A percentile compares a stretch with the other conserved stretches of the same genome.
phyloP scores from a whole-genome alignment of 2,329 filamentous ascomycete species.

The Cercospora canescens region DNA sequence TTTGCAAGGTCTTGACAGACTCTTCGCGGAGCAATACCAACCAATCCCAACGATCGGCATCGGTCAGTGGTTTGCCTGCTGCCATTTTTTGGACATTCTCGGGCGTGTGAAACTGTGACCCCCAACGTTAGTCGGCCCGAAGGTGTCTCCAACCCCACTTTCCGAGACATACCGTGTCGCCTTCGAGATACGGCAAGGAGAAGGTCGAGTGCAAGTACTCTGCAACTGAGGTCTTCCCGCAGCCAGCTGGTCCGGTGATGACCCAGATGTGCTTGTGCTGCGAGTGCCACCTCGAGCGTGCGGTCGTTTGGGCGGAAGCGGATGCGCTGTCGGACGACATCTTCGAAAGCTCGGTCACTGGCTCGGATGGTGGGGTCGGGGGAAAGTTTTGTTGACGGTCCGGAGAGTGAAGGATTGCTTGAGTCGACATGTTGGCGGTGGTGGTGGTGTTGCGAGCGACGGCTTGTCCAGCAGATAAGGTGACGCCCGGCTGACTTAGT shows the following conservation, averaged over 20 bases:
- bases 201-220: constrained; percentile 47
- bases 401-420: not conserved
- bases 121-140: constrained; percentile 7
- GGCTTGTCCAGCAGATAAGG: not conserved
- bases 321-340: constrained; percentile 15
- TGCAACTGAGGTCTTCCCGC: constrained; percentile 56
- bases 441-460: not conserved
- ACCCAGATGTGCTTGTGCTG: constrained; percentile 52
- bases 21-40: constrained; percentile 57
- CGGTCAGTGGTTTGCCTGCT: constrained; percentile 78
- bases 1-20: constrained; percentile 38
- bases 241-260: constrained; percentile 55
- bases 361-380: constrained; percentile 27
- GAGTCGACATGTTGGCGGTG: constrained; percentile 1
- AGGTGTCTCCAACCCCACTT: not conserved
- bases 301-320: not conserved
- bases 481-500: not conserved
- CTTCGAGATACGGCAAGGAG: constrained; percentile 51
- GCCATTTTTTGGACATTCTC: constrained; percentile 78
- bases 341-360: constrained; percentile 17
- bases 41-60: constrained; percentile 98
- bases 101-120: constrained; percentile 49
- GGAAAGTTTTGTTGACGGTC: constrained; percentile 17
- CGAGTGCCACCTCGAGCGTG: constrained; percentile 25
- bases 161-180: constrained; percentile 47